Base-by-base conservation (phyloP, 352 stramenopile genomes). In the Phytophthora boehmeriae region DNA sequence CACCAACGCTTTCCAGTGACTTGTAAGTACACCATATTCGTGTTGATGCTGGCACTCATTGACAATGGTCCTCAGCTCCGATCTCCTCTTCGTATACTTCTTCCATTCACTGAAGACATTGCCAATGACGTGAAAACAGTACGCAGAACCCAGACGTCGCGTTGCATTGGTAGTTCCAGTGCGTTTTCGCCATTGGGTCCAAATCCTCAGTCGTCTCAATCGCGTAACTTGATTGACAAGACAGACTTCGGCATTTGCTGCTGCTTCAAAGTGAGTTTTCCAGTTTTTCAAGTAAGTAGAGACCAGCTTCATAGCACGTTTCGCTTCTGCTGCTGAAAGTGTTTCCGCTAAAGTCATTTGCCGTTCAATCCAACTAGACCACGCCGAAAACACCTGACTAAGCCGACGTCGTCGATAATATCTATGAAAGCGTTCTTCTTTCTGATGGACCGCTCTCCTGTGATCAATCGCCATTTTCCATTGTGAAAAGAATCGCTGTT, bases 311-410 rank as follows among this genome's bases (percentile, higher is more conserved):
- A 6, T 17, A 16, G 9, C 35, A 32, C 65, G 59, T 38, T 48
- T 38, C 25, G 36, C 16, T 17, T n/a, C 28, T 27, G 41, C 20
- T 9, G 62, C 38, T 1, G 50, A 39, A 27, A 73, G 32, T 9
- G 46, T 19, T 8, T 25, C 58, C 1, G 16, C 9, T 8, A 59
- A 3, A 0, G 25, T 39, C 13, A 38, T 16, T 47, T 54, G 47
- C 19, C 16, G 49, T 20, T 73, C 54, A 1, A 57, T 54, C 59
- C 63, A 76, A 41, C 0, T 25, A 13, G 51, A 30, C 68, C 68
- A 76, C 41, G 10, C n/a, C 10, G 16, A 23, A 25, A 76, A 59
- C 6, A 11, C 39, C 34, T 32, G 65, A 16, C 16, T 5, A 14
- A 76, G 41, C 22, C 32, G 36, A 17, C 64, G 68, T 13, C 56